Conservation (phyloP, 768 basidiomycete genomes). For the Lactarius trivialis region DNA sequence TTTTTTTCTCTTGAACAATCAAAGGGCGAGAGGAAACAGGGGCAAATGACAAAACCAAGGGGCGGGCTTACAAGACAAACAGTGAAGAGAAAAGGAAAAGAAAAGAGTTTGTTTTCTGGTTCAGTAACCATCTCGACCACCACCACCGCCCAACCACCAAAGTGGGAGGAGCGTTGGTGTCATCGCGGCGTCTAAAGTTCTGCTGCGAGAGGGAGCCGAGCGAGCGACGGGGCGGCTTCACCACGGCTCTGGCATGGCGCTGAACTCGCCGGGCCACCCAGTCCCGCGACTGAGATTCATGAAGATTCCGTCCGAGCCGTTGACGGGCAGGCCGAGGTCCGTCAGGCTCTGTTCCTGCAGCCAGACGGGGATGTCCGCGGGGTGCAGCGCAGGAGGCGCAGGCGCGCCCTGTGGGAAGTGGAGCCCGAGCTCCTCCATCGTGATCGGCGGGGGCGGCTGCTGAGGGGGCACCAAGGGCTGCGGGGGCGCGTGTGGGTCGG, state of each 20-base stretch:
- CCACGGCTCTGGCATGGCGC: constrained; percentile 80
- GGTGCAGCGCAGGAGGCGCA: constrained; percentile 54
- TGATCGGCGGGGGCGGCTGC: constrained; percentile 43
- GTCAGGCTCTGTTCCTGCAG: constrained; percentile 88
- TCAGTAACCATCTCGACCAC: not conserved
- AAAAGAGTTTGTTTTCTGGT: not conserved
- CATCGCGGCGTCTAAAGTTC: too few relatives aligned
- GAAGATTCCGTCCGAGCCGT: constrained; percentile 89
- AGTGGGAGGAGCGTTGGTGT: too few relatives aligned
- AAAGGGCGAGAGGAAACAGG: not conserved
- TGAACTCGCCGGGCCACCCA: constrained; percentile 73
- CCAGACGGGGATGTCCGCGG: constrained; percentile 83
- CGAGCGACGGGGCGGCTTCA: constrained; percentile 31
- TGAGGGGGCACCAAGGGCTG: constrained; percentile 31
- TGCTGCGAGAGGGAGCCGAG: not conserved
- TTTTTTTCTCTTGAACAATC: not conserved
- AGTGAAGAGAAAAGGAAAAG: not conserved
- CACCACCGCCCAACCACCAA: too few relatives aligned
- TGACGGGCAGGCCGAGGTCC: constrained; percentile 86
- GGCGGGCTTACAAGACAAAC: not conserved
- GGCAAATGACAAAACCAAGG: not conserved
- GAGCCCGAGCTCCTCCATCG: constrained; percentile 81
- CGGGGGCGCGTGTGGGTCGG: constrained; percentile 47
- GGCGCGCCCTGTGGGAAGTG: constrained; percentile 55
- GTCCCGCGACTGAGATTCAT: constrained; percentile 62